A percentile compares a stretch with the other conserved stretches of the same genome.
These are phyloP conservation scores for Agarophyton chilense DNA, from an alignment of 23 red algal genomes.

Conservation along the genomic window DNA sequence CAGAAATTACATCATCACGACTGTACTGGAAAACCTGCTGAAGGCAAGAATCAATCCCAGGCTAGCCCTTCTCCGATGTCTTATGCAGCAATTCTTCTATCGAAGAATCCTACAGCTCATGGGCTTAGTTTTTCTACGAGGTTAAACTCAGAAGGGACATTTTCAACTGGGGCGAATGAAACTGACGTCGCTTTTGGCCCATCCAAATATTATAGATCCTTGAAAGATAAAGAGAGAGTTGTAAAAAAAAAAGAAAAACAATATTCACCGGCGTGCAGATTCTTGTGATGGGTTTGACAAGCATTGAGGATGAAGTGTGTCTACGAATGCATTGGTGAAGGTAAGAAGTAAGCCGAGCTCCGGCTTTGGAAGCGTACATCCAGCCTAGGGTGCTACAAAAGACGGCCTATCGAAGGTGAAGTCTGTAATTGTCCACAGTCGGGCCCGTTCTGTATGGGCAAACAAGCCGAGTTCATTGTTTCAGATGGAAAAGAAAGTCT, in stretches of 20 bases:
- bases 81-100: slow-evolving; percentile 45
- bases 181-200: background rate
- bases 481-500: slow-evolving; percentile 95
- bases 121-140: background rate
- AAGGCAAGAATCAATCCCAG: background rate
- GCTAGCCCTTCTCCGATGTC: background rate
- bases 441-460: slow-evolving; percentile 59
- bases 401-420: background rate
- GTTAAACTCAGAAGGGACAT: background rate
- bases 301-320: background rate
- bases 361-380: slow-evolving; percentile 6
- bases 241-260: slow-evolving; percentile 1
- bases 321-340: background rate
- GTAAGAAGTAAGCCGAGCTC: background rate
- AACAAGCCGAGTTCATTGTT: slow-evolving; percentile 70
- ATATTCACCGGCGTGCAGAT: background rate
- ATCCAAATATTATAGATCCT: background rate
- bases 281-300: background rate
- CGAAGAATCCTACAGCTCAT: slow-evolving; percentile 15
- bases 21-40: background rate
- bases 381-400: background rate
- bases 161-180: background rate
- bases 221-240: background rate
- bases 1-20: slow-evolving; percentile 23
- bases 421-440: background rate